A percentile compares a stretch with the other conserved stretches of the same genome.
Evolutionary conservation across 2,329 filamentous ascomycete species (phyloP).

Genomic region (Allantophomopsis cytisporea): DNA sequence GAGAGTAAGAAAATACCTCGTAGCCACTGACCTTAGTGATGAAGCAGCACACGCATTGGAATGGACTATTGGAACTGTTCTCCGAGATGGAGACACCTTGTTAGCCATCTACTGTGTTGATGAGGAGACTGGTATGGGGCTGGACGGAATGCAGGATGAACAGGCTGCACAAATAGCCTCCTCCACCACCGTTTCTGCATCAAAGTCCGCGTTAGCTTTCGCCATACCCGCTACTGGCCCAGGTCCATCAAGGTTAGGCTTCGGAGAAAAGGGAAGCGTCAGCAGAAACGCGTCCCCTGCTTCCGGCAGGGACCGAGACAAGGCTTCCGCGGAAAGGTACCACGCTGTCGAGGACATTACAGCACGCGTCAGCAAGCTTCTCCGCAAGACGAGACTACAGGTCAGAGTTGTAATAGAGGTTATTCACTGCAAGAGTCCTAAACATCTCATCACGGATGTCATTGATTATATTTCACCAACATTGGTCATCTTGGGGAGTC

Average conservation of each 20-base stretch:
- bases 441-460: conserved; percentile 92
- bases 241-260: conserved; percentile 9
- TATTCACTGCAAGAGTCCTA: conserved; percentile 94
- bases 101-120: conserved; percentile 90
- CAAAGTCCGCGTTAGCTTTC: conserved; percentile 8
- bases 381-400: conserved; percentile 85
- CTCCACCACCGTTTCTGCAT: conserved; percentile 16
- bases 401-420: conserved; percentile 92
- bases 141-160: conserved; percentile 27
- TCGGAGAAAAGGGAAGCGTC: conserved; percentile 7
- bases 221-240: conserved; percentile 3
- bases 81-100: conserved; percentile 87
- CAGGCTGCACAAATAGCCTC: conserved; percentile 60
- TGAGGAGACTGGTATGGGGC: conserved; percentile 58
- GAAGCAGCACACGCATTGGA: conserved; percentile 92
- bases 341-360: conserved; percentile 76
- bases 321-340: conserved; percentile 65
- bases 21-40: conserved; percentile 89
- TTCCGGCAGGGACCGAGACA: conserved; percentile 32
- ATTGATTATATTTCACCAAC: conserved; percentile 90
- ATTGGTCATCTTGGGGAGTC: conserved; percentile 81
- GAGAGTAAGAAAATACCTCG: conserved; percentile 76
- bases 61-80: conserved; percentile 92
- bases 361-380: conserved; percentile 66
- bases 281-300: conserved; percentile 15